Evolutionary conservation across 2,329 filamentous ascomycete genomes (phyloP).

Genomic region (Aureobasidium uvarum): DNA sequence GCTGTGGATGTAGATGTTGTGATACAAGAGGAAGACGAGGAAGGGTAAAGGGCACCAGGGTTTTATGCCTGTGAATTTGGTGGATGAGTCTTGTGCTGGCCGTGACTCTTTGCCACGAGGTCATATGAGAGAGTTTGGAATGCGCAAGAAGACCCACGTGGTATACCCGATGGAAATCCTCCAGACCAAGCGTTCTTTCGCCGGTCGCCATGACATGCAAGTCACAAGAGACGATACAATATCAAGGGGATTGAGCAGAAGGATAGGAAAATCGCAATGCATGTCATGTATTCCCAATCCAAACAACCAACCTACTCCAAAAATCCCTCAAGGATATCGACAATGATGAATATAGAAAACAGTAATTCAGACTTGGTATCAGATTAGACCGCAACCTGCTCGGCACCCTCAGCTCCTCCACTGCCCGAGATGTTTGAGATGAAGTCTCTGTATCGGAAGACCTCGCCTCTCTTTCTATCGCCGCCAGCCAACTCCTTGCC

Average conservation of each 20-base stretch:
- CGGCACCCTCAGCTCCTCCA: conserved; percentile 31
- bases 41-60: too few species aligned
- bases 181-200: too few species aligned
- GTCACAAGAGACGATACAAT: too few species aligned
- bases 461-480: conserved; percentile 67
- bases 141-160: too few species aligned
- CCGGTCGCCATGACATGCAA: too few species aligned
- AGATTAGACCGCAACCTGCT: conserved; percentile 3
- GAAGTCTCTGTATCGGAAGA: conserved; percentile 93
- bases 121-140: too few species aligned
- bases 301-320: background rate
- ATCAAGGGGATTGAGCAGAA: background rate
- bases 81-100: too few species aligned
- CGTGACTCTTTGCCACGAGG: too few species aligned
- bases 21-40: too few species aligned
- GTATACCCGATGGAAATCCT: too few species aligned
- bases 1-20: too few species aligned
- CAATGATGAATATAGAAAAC: background rate
- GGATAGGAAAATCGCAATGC: background rate
- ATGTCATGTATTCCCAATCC: background rate
- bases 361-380: background rate
- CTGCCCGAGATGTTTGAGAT: conserved; percentile 56
- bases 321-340: background rate
- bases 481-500: conserved; percentile 44
- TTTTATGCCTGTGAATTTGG: too few species aligned